A percentile compares a stretch with the other conserved stretches of the same genome.
These are phyloP conservation scores for Globisporangium cystogenes DNA, from an alignment of 352 stramenopile species.

Conservation along the genomic window DNA sequence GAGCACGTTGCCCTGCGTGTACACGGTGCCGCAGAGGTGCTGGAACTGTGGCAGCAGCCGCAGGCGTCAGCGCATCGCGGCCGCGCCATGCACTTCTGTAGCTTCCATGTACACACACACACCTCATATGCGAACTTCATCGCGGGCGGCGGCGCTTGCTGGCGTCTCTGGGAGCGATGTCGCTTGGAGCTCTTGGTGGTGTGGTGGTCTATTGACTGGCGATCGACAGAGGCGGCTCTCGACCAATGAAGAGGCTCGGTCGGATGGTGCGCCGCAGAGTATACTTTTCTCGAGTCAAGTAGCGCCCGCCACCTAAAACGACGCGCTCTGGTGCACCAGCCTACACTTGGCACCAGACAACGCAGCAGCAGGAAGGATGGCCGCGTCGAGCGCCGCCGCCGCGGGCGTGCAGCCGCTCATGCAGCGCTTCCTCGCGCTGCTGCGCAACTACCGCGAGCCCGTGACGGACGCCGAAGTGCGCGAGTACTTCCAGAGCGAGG, in stretches of 20 bases:
- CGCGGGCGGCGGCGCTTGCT: slow-evolving; percentile 3
- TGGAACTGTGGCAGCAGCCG: slow-evolving; percentile 69
- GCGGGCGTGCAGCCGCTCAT: slow-evolving; percentile 29
- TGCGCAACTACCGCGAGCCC: slow-evolving; percentile 76
- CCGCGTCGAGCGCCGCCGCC: slow-evolving; percentile 17
- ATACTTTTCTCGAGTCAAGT: not conserved
- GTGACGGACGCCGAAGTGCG: slow-evolving; percentile 78
- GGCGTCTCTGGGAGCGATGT: slow-evolving; percentile 1
- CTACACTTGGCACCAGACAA: not conserved
- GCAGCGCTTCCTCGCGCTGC: slow-evolving; percentile 67
- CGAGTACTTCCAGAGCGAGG: slow-evolving; percentile 64
- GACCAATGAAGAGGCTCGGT: not conserved
- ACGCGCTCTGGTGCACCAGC: not conserved
- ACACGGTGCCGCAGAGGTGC: slow-evolving; percentile 92
- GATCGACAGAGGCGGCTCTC: not conserved
- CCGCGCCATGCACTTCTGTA: too few species aligned
- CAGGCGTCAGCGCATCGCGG: not conserved
- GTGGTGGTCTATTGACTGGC: slow-evolving; percentile 24
- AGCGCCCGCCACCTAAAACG: not conserved
- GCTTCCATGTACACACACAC: slow-evolving; percentile 1
- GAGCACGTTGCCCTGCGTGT: slow-evolving; percentile 91
- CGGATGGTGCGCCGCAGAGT: too few species aligned
- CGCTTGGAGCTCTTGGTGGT: slow-evolving; percentile 15
- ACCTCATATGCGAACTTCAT: slow-evolving; percentile 91
- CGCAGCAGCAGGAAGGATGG: slow-evolving; percentile 10